Evolutionary conservation across 2,329 filamentous ascomycete genomes (phyloP), one percentile per base, ranked within the genome.

Genomic region (Cercospora nicotianae): DNA sequence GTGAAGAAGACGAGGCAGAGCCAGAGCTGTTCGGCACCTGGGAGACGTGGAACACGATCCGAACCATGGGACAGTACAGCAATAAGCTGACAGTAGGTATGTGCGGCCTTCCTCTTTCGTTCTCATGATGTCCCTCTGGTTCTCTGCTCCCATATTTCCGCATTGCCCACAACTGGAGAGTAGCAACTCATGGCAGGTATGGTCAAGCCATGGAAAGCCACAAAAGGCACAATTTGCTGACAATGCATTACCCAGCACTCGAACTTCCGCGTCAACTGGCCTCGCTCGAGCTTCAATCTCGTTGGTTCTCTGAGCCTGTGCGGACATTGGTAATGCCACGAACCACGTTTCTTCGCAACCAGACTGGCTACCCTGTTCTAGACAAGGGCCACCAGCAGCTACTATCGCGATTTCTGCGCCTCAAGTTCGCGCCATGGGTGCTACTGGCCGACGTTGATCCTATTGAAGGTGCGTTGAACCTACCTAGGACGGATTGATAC

Each of bases 11-110:
- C 23, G 67, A 72, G n/a, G 58, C 42, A 6, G 69, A 69, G n/a
- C 55, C 70, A 28, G 68, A 90, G 68, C 79, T 91, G 0, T 95
- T 92, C 79, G 89, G 89, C 63, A 86, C 90, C 2, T 99, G 96
- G 96, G 94, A 98, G 80, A 90, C 91, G 1, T 99, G 95, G 95
- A 90, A 99, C 78, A 85, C 90, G 23, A 91, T 99, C 75, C 87
- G 95, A 63, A 90, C 89, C 63, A 84, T 93, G 66, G 97, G 93
- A 86, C 91, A 90, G 81, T 98, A 99, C 80, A 90, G 90, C 79
- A 81, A 86, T 66, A 88, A 93, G 78, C 84, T 99, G 42, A 90
- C 89, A 75, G 88, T 97, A 80, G 92, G 94, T 97, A 90, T 83
- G 92, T 73, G 23, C 23, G 18, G 53, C 20, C 39, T 20, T 63